phyloP scores from a whole-genome alignment of 2,329 filamentous ascomycete species.

The Fusarium kyushuense region DNA sequence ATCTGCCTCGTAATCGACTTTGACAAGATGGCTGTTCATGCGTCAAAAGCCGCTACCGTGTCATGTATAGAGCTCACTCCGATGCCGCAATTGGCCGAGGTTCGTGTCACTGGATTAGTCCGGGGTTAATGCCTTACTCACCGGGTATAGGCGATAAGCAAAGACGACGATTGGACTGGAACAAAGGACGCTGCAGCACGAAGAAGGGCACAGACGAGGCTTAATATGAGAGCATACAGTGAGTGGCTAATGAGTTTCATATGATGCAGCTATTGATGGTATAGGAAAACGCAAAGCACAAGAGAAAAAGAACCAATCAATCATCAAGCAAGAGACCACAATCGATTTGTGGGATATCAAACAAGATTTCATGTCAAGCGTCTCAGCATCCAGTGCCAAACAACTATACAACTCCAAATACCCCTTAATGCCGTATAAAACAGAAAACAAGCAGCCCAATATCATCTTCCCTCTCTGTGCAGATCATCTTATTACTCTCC shows the following conservation, averaged over 20 bases:
- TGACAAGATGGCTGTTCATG: background rate
- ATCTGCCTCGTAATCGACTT: background rate
- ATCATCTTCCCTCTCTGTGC: slow-evolving; percentile 13
- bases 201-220: slow-evolving; percentile 58
- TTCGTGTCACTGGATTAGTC: background rate
- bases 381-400: slow-evolving; percentile 1
- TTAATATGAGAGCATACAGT: slow-evolving; percentile 59
- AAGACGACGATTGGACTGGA: slow-evolving; percentile 61
- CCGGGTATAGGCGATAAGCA: slow-evolving; percentile 51
- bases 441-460: background rate
- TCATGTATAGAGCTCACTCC: slow-evolving; percentile 17
- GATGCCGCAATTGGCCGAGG: slow-evolving; percentile 27
- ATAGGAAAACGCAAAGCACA: slow-evolving; percentile 24
- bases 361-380: background rate
- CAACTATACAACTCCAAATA: background rate
- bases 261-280: background rate
- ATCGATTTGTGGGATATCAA: slow-evolving; percentile 26
- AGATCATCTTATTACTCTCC: slow-evolving; percentile 31
- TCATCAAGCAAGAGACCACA: slow-evolving; percentile 1
- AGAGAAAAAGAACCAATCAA: background rate
- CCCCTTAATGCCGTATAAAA: background rate
- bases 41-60: background rate
- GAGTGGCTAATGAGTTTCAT: rapidly evolving
- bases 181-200: slow-evolving; percentile 57
- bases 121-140: background rate